Conservation (phyloP, 2,329 filamentous ascomycete species). For the Clonostachys sp. region DNA sequence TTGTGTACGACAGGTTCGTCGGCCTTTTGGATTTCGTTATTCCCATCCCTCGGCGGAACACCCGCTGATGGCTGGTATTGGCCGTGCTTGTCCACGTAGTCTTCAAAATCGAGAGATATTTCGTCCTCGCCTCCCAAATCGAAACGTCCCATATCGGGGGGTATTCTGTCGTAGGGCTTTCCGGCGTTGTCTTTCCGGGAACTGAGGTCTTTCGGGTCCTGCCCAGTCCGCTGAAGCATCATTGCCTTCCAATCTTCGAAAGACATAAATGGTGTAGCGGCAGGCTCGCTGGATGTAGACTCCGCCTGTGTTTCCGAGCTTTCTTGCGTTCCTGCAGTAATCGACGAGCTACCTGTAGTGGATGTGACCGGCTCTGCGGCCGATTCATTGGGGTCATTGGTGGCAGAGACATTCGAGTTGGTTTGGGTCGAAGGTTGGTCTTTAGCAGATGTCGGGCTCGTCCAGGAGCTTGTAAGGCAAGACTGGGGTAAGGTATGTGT, state of each 20-base stretch:
- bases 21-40: constrained; percentile 8
- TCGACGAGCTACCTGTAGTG: not conserved
- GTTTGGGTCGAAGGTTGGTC: not conserved
- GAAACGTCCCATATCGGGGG: constrained; percentile 66
- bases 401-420: not conserved
- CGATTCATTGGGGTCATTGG: constrained; percentile 2
- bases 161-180: constrained; percentile 38
- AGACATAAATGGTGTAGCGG: constrained; percentile 67
- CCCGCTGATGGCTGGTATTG: constrained; percentile 7
- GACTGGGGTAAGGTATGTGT: constrained; percentile 73
- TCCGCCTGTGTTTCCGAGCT: not conserved
- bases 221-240: constrained; percentile 81
- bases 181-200: constrained; percentile 51
- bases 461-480: constrained; percentile 64
- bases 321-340: not conserved
- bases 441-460: constrained; percentile 13
- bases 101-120: constrained; percentile 58
- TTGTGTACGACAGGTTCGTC: constrained; percentile 41
- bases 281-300: constrained; percentile 8
- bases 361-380: not conserved
- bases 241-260: constrained; percentile 98
- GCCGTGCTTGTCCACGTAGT: constrained; percentile 34
- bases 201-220: constrained; percentile 63
- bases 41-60: constrained; percentile 2
- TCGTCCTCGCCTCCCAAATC: constrained; percentile 83